Percentiles rank a stretch among this genome's conserved stretches.
Evolutionary conservation across 225 moss, liverwort and hornwort genomes (phyloP).

Genomic region (Marchantia paleacea): DNA sequence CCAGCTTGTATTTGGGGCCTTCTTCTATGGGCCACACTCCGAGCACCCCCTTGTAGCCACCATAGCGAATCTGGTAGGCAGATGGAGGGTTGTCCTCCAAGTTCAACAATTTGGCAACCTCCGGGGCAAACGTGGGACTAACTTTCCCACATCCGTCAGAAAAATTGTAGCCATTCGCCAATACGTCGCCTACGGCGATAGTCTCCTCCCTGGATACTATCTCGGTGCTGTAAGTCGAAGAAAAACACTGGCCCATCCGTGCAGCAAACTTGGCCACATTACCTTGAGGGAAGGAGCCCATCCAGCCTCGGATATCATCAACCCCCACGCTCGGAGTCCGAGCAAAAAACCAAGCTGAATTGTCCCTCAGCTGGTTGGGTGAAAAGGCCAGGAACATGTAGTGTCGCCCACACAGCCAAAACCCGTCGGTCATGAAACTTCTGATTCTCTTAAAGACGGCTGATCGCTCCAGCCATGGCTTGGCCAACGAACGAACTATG

Average conservation of each 20-base stretch:
- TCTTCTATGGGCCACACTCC: constrained; percentile 59
- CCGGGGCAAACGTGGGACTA: constrained; percentile 49
- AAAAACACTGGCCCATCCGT: constrained; percentile 95
- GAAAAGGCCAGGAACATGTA: constrained; percentile 82
- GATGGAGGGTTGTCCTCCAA: constrained; percentile 58
- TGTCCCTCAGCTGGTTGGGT: constrained; percentile 59
- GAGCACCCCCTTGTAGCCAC: constrained; percentile 85
- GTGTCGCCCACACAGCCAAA: constrained; percentile 56
- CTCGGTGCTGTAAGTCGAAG: constrained; percentile 60
- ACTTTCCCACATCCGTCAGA: constrained; percentile 90
- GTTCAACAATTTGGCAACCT: constrained; percentile 52
- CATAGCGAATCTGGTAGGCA: constrained; percentile 86
- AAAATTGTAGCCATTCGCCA: constrained; percentile 57
- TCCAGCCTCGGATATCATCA: constrained; percentile 57
- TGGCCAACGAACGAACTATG: constrained; percentile 49
- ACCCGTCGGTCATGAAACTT: constrained; percentile 47
- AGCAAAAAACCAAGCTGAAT: constrained; percentile 90
- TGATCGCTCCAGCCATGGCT: constrained; percentile 31
- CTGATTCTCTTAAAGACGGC: constrained; percentile 51
- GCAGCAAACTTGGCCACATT: constrained; percentile 85
- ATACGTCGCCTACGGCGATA: constrained; percentile 42
- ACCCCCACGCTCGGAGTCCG: constrained; percentile 27
- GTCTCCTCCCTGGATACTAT: constrained; percentile 37
- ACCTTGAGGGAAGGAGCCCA: constrained; percentile 68
- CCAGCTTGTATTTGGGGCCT: constrained; percentile 47